Evolutionary conservation across 2,329 filamentous ascomycete species (phyloP).

Genomic region (Teratosphaeria nubilosa): DNA sequence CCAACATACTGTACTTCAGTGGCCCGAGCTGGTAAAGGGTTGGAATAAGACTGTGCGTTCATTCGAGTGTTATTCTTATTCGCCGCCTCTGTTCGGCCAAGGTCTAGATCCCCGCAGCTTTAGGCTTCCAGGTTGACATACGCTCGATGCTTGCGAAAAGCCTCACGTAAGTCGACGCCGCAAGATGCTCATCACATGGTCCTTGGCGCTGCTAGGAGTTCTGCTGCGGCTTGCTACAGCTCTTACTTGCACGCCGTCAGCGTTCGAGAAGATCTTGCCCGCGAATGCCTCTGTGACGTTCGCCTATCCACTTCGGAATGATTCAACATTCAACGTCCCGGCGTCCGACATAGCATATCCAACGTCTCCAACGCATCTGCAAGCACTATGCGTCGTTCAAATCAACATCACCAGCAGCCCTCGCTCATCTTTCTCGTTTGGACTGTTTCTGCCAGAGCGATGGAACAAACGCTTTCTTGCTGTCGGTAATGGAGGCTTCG

Average conservation of each 20-base stretch:
- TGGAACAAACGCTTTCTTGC: conserved; percentile 28
- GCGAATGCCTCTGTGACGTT: conserved; percentile 28
- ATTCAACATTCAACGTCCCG: conserved; percentile 31
- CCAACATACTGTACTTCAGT: background rate
- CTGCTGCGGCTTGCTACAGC: conserved; percentile 2
- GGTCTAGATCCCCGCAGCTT: background rate
- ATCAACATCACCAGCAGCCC: conserved; percentile 21
- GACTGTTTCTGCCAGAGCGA: conserved; percentile 22
- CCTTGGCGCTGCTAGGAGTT: background rate
- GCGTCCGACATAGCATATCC: conserved; percentile 31
- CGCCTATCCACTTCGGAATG: conserved; percentile 22
- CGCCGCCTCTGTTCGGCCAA: background rate
- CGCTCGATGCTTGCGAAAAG: background rate
- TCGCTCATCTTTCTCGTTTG: conserved; percentile 21
- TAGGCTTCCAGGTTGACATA: background rate
- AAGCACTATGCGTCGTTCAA: conserved; percentile 22
- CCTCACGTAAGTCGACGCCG: background rate
- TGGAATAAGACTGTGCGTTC: background rate
- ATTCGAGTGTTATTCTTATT: background rate
- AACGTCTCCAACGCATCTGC: conserved; percentile 26
- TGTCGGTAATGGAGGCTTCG: conserved; percentile 38
- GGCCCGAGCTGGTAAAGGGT: background rate
- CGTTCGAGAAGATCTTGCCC: conserved; percentile 26
- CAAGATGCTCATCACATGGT: background rate
- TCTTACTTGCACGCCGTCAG: conserved; percentile 25